These are phyloP conservation scores for Dioscorea cayenensis DNA, from an alignment of 116 monocot species.

Conservation along the genomic window DNA sequence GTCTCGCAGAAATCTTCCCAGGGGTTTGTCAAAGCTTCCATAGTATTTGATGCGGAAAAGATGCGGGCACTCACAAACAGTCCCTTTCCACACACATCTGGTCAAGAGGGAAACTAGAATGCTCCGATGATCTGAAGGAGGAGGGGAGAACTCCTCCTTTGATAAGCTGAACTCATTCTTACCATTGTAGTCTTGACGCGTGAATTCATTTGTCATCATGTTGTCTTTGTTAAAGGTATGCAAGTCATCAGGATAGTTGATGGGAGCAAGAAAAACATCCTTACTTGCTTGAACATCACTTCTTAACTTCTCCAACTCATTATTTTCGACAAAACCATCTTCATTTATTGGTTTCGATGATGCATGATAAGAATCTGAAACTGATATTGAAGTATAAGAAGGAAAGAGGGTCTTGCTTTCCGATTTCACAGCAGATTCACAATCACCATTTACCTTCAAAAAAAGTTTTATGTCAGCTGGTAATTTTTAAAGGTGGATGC, in stretches of 20 bases:
- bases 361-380: not conserved
- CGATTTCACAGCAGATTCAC: not conserved
- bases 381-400: not conserved
- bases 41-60: conserved; percentile 94
- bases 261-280: not conserved
- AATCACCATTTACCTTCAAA: not conserved
- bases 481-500: conserved; percentile 3
- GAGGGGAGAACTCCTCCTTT: conserved; percentile 51
- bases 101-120: conserved; percentile 90
- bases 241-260: not conserved
- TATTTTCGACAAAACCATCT: conserved; percentile 2
- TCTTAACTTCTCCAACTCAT: conserved; percentile 4
- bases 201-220: not conserved
- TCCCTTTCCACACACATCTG: conserved; percentile 91
- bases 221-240: not conserved
- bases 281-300: conserved; percentile 1
- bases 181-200: conserved; percentile 11
- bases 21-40: conserved; percentile 84
- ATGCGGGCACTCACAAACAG: conserved; percentile 87
- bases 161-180: conserved; percentile 18
- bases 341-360: conserved; percentile 1
- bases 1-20: conserved; percentile 85
- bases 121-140: conserved; percentile 86
- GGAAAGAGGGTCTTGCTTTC: not conserved
- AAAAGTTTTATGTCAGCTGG: conserved; percentile 17